Evolutionary conservation across 2,329 filamentous ascomycete genomes (phyloP), one percentile per base, ranked within the genome.

Genomic region (Aspergillus amoenus): DNA sequence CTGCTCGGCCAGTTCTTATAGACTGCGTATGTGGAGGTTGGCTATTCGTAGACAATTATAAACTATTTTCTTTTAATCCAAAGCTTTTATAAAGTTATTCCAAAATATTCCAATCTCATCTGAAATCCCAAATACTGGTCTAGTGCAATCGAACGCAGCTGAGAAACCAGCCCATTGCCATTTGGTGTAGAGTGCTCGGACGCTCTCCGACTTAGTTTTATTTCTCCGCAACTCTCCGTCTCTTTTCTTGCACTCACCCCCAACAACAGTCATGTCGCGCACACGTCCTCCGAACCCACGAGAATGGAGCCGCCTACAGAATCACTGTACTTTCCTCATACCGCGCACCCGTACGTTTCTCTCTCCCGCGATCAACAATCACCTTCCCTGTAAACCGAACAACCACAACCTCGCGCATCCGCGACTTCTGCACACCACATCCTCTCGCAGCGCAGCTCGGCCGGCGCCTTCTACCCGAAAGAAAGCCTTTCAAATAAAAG

Each of bases 231-330:
- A 32, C 43, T 37, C 50, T 9, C 44, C 11, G n/a, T 27, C 22
- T 49, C 43, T 48, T 55, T 45, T 24, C 39, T 45, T 37, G 37
- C 57, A 27, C 11, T 45, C 30, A n/a, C 3, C 34, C 8, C 12
- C 37, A 48, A 32, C 22, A 53, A 17, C 37, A 44, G 53, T 39
- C 45, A 61, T 64, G 61, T 55, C 60, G 11, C 60, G 69, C 56
- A 21, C 63, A 12, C 62, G 57, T 45, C 42, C 64, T 45, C 39
- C 58, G n/a, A 43, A 51, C 44, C 52, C 64, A 5, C 59, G 53
- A 24, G 56, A 57, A 64, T 65, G 43, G 55, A 44, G 48, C 39
- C 47, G 18, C 6, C 18, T 49, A 9, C 34, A 49, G 2, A 5
- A 21, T 44, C 27, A 37, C 21, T 52, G 46, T 11, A 45, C 21